Evolutionary conservation across 805 yeast species (phyloP), one percentile per base, ranked within the genome.

Genomic region (Spencermartinsiella europaea): DNA sequence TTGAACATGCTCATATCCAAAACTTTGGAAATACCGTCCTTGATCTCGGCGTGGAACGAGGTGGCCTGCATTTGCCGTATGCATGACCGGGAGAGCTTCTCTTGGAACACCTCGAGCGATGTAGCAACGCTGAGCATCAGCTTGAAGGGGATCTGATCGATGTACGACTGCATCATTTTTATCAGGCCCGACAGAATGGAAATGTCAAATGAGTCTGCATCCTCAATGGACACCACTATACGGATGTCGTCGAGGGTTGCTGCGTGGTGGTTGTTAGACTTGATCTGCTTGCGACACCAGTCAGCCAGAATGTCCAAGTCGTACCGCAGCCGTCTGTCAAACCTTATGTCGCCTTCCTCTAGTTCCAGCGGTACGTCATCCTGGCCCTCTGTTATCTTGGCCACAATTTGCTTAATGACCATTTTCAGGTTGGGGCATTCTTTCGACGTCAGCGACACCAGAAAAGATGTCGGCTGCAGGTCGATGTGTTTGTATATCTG

Each of bases 191-290:
- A 37, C 3, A 69, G 42, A 1, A 68, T 49, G 1, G 48, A 43
- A 2, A 50, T 44, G 3, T 62, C 64, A 50, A 68, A 70, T 7
- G 69, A 59, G 25, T 68, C 72, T 3, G 70, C 63, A 48, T 69
- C 72, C 21, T 69, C 70, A 2, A 69, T 46, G 12, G 63, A 46
- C 2, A 64, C 39, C 7, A 65, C 63, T 19, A 68, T 44, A 34
- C 63, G 45, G 12, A 49, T 14, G 31, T 48, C 52, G 10, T 14
- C 22, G 7, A 51, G 12, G 8, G 39, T 17, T 10, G 42, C 38
- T 14, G 10, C 28, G 10, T 12, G 10, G 10, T 12, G 10, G 1
- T 42, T 36, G 15, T 47, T 40, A 5, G 48, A 12, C 5, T 44
- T 27, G 19, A 34, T 44, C 19, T 49, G 51, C 7, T 31, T 40